phyloP scores from a whole-genome alignment of 768 basidiomycete genomes.

The Astraeus odoratus region DNA sequence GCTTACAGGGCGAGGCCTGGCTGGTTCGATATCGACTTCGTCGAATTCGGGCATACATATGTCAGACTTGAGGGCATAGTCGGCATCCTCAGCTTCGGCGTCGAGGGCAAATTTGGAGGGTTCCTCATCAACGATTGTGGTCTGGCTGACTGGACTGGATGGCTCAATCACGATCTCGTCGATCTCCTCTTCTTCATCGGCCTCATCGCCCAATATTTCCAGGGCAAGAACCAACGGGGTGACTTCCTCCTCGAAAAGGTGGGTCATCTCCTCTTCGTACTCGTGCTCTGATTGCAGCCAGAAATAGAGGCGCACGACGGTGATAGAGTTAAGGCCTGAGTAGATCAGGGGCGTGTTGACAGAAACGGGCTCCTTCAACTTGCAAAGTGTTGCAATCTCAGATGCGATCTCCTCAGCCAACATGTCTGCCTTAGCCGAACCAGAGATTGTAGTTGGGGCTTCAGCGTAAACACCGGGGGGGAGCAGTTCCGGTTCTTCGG shows the following conservation, averaged over 20 bases:
- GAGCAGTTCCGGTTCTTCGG: slow-evolving; percentile 10
- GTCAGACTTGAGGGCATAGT: not conserved
- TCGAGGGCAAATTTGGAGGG: slow-evolving; percentile 7
- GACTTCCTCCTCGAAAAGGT: slow-evolving; percentile 26
- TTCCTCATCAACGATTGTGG: slow-evolving; percentile 13
- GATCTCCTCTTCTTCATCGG: slow-evolving; percentile 1
- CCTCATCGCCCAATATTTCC: slow-evolving; percentile 21
- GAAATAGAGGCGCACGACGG: slow-evolving; percentile 23
- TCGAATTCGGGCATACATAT: not conserved
- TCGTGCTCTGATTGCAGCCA: slow-evolving; percentile 30
- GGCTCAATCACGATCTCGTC: slow-evolving; percentile 6
- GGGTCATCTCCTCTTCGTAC: slow-evolving; percentile 22
- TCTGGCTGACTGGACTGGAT: slow-evolving; percentile 12
- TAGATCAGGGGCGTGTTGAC: slow-evolving; percentile 27
- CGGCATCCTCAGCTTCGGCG: slow-evolving; percentile 2
- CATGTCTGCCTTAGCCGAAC: slow-evolving; percentile 10
- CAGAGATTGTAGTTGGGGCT: not conserved
- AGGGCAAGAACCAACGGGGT: slow-evolving; percentile 23
- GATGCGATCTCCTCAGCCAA: slow-evolving; percentile 29
- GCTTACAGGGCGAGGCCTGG: slow-evolving; percentile 5
- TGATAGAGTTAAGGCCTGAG: slow-evolving; percentile 27
- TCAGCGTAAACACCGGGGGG: slow-evolving; percentile 14
- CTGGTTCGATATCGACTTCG: not conserved
- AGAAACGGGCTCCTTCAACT: slow-evolving; percentile 19
- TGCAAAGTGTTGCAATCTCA: slow-evolving; percentile 26